phyloP scores from a whole-genome alignment of 345 rosid genomes.

The Toxicodendron radicans region DNA sequence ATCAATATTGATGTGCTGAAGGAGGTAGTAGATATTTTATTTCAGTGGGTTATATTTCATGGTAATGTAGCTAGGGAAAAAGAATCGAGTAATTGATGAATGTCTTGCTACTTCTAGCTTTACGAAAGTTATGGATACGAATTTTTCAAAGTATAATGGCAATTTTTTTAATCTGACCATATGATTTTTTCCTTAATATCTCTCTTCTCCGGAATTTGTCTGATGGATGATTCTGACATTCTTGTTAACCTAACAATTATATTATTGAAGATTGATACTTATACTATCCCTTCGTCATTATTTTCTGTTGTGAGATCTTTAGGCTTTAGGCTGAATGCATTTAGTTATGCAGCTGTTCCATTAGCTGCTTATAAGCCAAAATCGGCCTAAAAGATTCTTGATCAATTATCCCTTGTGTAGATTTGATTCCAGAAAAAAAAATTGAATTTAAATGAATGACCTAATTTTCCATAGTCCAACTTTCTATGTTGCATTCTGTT shows the following conservation, averaged over 20 bases:
- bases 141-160: neutral
- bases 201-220: neutral
- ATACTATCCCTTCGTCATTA: neutral
- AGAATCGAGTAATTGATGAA: neutral
- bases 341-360: neutral
- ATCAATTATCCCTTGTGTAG: neutral
- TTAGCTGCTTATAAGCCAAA: neutral
- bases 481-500: neutral
- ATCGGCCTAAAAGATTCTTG: neutral
- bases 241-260: neutral
- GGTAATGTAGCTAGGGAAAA: neutral
- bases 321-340: neutral
- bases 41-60: neutral
- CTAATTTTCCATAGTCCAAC: neutral
- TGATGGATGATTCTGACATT: constrained; percentile 6
- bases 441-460: neutral
- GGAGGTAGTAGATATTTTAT: constrained; percentile 52
- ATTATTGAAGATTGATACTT: neutral
- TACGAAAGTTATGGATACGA: neutral
- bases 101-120: neutral
- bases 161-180: neutral
- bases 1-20: constrained; percentile 80
- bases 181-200: neutral
- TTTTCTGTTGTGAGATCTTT: neutral
- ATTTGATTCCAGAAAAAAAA: neutral